Conservation (phyloP, 306 rosid genomes). For the Lathyrus tuberosus region DNA sequence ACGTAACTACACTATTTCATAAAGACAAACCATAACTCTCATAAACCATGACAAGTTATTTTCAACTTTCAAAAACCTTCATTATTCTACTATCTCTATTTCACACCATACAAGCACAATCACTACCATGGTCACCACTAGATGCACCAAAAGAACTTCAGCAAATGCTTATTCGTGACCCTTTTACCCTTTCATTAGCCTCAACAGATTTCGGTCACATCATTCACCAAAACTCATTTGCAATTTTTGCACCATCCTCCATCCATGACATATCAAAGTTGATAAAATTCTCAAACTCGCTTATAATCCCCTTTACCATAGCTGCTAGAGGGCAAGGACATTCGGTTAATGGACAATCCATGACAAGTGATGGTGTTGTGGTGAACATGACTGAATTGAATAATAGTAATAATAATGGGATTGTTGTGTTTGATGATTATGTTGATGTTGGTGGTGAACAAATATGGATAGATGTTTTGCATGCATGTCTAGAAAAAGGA, state of each 20-base stretch:
- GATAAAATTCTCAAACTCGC: conserved; percentile 48
- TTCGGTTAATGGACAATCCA: conserved; percentile 76
- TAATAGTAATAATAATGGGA: conserved; percentile 33
- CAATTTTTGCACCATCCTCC: conserved; percentile 56
- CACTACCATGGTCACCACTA: conserved; percentile 36
- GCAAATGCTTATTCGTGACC: conserved; percentile 50
- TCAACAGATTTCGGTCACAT: conserved; percentile 75
- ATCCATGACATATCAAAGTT: conserved; percentile 48
- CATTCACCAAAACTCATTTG: conserved; percentile 44
- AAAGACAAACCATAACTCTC: conserved; percentile 13
- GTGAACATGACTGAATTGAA: conserved; percentile 66
- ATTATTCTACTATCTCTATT: conserved; percentile 33
- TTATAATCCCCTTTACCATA: conserved; percentile 46
- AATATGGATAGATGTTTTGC: conserved; percentile 76
- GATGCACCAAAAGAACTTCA: conserved; percentile 43
- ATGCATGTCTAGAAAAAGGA: conserved; percentile 52
- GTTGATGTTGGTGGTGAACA: conserved; percentile 87
- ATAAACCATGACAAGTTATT: conserved; percentile 19
- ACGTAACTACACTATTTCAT: background rate
- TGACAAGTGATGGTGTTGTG: conserved; percentile 69
- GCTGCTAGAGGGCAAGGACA: conserved; percentile 83
- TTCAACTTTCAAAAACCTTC: background rate
- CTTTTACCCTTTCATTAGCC: conserved; percentile 44
- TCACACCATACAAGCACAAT: background rate
- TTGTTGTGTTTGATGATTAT: conserved; percentile 44